Evolutionary conservation across 805 yeast species (phyloP), one percentile per base, ranked within the genome.

Genomic region (Candida stauntonica): DNA sequence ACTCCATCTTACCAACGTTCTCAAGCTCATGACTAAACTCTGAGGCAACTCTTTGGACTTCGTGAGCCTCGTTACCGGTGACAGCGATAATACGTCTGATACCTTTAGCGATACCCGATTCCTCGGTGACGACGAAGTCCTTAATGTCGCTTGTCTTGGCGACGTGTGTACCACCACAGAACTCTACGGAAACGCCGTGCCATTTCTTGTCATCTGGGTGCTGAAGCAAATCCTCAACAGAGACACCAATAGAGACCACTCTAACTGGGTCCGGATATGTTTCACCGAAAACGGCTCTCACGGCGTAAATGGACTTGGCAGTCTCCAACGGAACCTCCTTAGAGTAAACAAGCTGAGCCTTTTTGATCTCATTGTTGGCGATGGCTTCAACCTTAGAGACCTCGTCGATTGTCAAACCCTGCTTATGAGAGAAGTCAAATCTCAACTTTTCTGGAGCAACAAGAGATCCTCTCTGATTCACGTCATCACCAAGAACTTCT

Each of bases 81-180:
- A 93, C 96, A 19, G 96, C 98, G 41, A 93, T 96, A 61, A 93
- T 85, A 73, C 99, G 86, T 68, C 99, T 81, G 47, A 88, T 87
- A 66, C 99, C 99, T 70, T 93, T 93, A 45, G 99, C 98, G 63
- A 93, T 93, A 66, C 99, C 98, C 48, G 86, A 77, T 67, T 93
- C 99, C 70, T 93, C 99, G 46, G 83, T 70, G 38, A 93, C 75
- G 26, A 93, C 86, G 48, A 93, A 76, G 51, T 86, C 91, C 62
- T 88, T 88, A 61, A 93, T 93, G 44, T 91, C 98, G 45, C 91
- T 84, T 15, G 98, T 91, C 64, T 84, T 82, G 35, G 77, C 73
- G 50, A 93, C 96, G 58, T 93, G 99, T 11, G 99, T 93, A 67
- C 99, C 99, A 67, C 99, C 99, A 68, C 99, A 93, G 73, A 93